phyloP scores from a whole-genome alignment of 176 grass and related monocot genomes.

The Puccinellia tenuiflora region DNA sequence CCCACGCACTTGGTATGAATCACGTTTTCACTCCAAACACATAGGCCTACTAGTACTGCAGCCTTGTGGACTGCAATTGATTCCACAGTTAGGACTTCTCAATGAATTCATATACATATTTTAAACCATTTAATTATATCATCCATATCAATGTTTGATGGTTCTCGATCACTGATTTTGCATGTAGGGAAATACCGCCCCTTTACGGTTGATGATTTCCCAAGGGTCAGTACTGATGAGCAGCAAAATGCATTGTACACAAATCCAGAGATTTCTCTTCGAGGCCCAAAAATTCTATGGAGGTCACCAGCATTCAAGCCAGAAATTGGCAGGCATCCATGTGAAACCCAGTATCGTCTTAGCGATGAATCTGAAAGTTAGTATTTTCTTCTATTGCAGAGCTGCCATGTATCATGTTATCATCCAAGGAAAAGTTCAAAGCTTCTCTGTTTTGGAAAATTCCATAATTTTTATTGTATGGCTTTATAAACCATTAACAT shows the following conservation, averaged over 20 bases:
- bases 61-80: background rate
- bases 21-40: background rate
- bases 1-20: background rate
- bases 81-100: background rate
- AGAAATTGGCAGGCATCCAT: background rate
- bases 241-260: background rate
- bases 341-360: background rate
- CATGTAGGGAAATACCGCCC: background rate
- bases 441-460: background rate
- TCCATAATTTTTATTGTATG: background rate
- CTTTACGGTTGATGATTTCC: slow-evolving; percentile 10
- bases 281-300: background rate
- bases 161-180: background rate
- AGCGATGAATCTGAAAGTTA: slow-evolving; percentile 25
- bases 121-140: background rate
- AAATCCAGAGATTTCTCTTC: background rate
- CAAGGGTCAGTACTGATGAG: slow-evolving; percentile 20
- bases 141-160: background rate
- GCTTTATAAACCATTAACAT: no score
- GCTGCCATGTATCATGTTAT: background rate
- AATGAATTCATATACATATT: background rate
- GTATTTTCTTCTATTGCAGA: background rate
- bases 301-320: slow-evolving; percentile 2
- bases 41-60: background rate
- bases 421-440: background rate